Evolutionary conservation across 768 basidiomycete genomes (phyloP).

Genomic region (Mycena capillaripes): DNA sequence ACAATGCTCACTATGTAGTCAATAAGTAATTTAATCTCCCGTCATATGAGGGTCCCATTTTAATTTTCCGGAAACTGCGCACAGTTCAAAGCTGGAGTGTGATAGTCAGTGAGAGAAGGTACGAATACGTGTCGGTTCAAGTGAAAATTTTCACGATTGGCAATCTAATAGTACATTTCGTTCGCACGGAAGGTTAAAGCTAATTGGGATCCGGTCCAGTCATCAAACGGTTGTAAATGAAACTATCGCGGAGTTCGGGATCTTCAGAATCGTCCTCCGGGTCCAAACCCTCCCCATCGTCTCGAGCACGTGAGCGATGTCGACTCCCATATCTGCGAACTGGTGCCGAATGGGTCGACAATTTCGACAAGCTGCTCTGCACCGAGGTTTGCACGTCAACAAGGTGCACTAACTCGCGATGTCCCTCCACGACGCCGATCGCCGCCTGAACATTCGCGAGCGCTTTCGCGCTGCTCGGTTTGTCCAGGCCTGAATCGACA

Average conservation of each 20-base stretch:
- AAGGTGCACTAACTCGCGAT: constrained; percentile 49
- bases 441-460: constrained; percentile 38
- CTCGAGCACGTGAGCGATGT: not conserved
- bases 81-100: no score
- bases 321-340: no score
- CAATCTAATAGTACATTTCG: not conserved
- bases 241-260: constrained; percentile 20
- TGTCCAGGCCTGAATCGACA: constrained; percentile 10
- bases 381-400: constrained; percentile 55
- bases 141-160: not conserved
- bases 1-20: no score
- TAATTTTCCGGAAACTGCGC: no score
- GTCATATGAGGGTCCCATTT: no score
- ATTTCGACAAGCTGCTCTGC: constrained; percentile 40
- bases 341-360: no score
- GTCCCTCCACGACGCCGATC: constrained; percentile 32
- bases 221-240: not conserved
- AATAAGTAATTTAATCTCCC: no score
- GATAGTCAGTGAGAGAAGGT: no score
- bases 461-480: constrained; percentile 29
- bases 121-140: no score
- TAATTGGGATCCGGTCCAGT: constrained; percentile 10
- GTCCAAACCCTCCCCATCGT: constrained; percentile 32
- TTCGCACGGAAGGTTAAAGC: not conserved
- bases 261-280: constrained; percentile 34